These are phyloP conservation scores for Phialophora expanda DNA, from an alignment of 2,329 filamentous ascomycete genomes.

Conservation along the genomic window DNA sequence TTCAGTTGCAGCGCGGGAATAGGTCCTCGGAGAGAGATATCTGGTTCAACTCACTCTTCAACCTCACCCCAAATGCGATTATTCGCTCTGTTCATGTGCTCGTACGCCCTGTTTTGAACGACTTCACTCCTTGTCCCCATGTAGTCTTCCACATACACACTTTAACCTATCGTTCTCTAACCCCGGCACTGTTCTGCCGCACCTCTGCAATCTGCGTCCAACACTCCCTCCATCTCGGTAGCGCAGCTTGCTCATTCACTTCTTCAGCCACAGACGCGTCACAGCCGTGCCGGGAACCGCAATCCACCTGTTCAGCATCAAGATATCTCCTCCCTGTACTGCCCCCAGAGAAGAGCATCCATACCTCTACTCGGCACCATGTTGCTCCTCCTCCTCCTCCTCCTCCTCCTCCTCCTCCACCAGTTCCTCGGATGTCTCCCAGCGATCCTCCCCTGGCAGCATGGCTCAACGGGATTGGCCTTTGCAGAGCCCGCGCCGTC, in stretches of 20 bases:
- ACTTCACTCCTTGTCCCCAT: background rate
- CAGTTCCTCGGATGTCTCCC: background rate
- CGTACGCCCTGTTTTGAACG: background rate
- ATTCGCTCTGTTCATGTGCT: background rate
- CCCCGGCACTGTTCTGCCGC: background rate
- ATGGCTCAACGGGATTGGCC: background rate
- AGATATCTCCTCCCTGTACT: background rate
- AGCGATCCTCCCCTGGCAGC: background rate
- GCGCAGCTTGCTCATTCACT: background rate
- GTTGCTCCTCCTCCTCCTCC: background rate
- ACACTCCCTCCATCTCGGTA: no score
- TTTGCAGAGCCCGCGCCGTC: background rate
- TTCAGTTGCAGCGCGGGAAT: background rate
- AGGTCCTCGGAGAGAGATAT: background rate
- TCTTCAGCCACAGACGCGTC: background rate
- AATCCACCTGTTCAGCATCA: background rate
- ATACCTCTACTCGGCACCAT: background rate
- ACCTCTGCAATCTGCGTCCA: background rate
- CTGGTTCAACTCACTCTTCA: background rate
- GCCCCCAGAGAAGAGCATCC: background rate
- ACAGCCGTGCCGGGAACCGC: background rate
- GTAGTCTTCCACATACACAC: background rate
- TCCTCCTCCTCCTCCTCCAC: background rate
- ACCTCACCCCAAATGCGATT: background rate
- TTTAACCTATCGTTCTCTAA: background rate